phyloP scores from a whole-genome alignment of 169 alveolate species.

The Eimeria maxima region DNA sequence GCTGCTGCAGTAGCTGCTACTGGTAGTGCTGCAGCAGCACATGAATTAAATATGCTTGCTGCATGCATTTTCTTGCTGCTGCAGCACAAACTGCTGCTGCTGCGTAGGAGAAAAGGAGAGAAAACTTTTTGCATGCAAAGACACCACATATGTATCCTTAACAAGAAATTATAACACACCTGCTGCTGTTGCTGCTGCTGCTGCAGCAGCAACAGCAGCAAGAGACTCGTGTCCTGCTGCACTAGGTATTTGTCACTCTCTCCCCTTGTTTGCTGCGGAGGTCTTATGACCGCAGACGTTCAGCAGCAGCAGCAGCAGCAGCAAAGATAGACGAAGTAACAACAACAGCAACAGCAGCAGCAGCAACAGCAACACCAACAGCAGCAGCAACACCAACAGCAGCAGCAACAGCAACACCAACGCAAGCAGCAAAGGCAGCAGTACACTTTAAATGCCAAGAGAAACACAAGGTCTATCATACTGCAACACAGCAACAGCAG shows the following conservation, averaged over 20 bases:
- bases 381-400: conserved; percentile 4
- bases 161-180: too few species aligned
- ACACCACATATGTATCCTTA: too few species aligned
- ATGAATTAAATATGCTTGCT: too few species aligned
- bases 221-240: not conserved
- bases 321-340: too few species aligned
- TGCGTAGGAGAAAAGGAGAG: too few species aligned
- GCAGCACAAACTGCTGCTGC: too few species aligned
- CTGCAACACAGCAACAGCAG: conserved; percentile 10
- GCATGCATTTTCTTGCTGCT: too few species aligned
- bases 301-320: too few species aligned
- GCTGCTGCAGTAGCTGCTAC: not conserved
- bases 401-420: not conserved
- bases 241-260: not conserved
- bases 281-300: not conserved
- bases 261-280: not conserved
- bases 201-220: not conserved
- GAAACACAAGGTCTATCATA: not conserved
- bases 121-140: too few species aligned
- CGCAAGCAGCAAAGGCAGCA: not conserved
- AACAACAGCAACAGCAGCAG: not conserved
- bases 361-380: conserved; percentile 12
- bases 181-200: not conserved
- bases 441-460: not conserved
- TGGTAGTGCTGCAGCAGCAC: not conserved